These are phyloP conservation scores for Volvox africanus DNA, from an alignment of 139 green algal species.

Conservation along the genomic window DNA sequence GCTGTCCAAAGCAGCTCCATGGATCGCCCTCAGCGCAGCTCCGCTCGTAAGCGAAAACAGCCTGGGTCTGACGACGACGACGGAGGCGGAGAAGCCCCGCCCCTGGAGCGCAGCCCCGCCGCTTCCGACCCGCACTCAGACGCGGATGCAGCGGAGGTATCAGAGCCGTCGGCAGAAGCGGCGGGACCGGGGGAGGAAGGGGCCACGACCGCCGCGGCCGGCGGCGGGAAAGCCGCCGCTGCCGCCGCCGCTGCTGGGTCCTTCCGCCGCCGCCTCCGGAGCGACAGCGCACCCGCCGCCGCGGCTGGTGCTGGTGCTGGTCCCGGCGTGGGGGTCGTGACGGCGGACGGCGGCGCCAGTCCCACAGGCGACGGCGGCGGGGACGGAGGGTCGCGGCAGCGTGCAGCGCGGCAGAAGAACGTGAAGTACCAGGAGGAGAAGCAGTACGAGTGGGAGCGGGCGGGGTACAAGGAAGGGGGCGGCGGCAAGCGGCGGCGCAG, in stretches of 20 bases:
- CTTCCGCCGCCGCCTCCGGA: neutral
- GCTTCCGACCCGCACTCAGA: neutral
- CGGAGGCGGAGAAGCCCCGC: neutral
- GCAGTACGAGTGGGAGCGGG: constrained; percentile 42
- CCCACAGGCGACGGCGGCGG: neutral
- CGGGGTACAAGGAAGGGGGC: neutral
- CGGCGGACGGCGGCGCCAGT: neutral
- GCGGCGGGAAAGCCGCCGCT: neutral
- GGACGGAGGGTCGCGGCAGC: neutral
- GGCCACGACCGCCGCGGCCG: neutral
- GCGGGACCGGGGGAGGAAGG: neutral
- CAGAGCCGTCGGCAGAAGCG: neutral
- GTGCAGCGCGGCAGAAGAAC: constrained; percentile 14
- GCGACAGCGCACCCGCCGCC: neutral
- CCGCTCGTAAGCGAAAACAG: neutral
- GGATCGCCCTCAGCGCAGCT: neutral
- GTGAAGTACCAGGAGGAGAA: constrained; percentile 20
- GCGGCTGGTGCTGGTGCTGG: neutral
- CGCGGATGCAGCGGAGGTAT: neutral
- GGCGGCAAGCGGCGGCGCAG: constrained; percentile 3
- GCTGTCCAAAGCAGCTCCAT: neutral
- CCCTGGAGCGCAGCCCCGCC: neutral
- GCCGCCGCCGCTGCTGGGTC: neutral
- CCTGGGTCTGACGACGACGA: neutral
- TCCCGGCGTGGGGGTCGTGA: neutral